Percentiles rank a stretch among this genome's conserved stretches.
These are phyloP conservation scores for Talaromyces ruber DNA, from an alignment of 495 filamentous ascomycete species.

Conservation along the genomic window DNA sequence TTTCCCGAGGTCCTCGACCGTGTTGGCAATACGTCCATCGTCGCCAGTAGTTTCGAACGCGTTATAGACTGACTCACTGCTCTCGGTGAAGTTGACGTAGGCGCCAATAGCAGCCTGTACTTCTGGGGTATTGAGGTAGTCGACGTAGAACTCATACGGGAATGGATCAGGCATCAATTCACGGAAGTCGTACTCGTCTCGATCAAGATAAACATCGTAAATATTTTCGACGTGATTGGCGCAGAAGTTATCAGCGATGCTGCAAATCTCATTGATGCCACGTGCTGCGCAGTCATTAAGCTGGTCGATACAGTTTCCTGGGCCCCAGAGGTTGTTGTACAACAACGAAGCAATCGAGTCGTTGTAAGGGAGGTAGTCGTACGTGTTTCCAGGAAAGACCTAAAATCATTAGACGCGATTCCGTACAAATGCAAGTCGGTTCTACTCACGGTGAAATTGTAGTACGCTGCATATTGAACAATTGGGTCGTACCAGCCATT, in stretches of 20 bases:
- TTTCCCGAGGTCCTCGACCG: slow-evolving; percentile 38
- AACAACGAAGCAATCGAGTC: slow-evolving; percentile 33
- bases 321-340: slow-evolving; percentile 54
- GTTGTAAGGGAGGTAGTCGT: slow-evolving; percentile 47
- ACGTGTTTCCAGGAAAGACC: slow-evolving; percentile 46
- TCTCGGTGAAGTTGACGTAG: slow-evolving; percentile 46
- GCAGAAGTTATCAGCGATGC: slow-evolving; percentile 44
- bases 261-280: slow-evolving; percentile 40
- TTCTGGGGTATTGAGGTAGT: slow-evolving; percentile 49
- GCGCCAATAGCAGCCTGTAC: slow-evolving; percentile 53
- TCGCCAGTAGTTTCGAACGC: slow-evolving; percentile 49
- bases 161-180: slow-evolving; percentile 50
- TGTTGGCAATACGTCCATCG: slow-evolving; percentile 42
- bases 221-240: slow-evolving; percentile 41
- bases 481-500: slow-evolving; percentile 53
- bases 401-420: not conserved
- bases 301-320: slow-evolving; percentile 52
- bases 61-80: slow-evolving; percentile 32
- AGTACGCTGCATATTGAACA: slow-evolving; percentile 54
- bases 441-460: slow-evolving; percentile 46
- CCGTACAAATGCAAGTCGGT: slow-evolving; percentile 2
- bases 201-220: slow-evolving; percentile 40
- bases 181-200: slow-evolving; percentile 56
- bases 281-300: slow-evolving; percentile 38
- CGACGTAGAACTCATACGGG: slow-evolving; percentile 46